Conservation (phyloP, 345 rosid genomes). For the Gossypium herbaceum region DNA sequence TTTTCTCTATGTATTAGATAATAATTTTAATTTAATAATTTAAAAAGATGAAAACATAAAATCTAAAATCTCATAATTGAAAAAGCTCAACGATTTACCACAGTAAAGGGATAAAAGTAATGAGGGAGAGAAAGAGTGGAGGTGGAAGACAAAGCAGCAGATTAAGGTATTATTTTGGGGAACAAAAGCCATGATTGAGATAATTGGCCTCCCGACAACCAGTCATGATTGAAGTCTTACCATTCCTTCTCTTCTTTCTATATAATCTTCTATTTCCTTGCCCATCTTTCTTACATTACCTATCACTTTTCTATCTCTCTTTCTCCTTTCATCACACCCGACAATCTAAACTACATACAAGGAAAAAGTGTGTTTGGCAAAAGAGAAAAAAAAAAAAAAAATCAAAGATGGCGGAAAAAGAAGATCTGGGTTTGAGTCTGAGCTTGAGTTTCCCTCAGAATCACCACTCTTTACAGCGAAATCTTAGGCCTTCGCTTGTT, state of each 20-base stretch:
- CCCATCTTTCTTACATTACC: slow-evolving; percentile 13
- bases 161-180: slow-evolving; percentile 27
- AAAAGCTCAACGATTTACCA: neutral
- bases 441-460: slow-evolving; percentile 59
- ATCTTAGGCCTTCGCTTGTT: slow-evolving; percentile 42
- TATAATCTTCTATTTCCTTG: slow-evolving; percentile 35
- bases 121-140: neutral
- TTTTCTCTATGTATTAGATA: too few species aligned
- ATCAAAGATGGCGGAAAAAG: slow-evolving; percentile 55
- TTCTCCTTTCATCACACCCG: neutral
- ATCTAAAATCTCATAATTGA: too few species aligned
- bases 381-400: neutral
- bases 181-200: slow-evolving; percentile 53
- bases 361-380: slow-evolving; percentile 6
- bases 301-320: neutral
- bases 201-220: slow-evolving; percentile 48
- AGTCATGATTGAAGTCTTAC: slow-evolving; percentile 51
- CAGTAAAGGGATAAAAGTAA: neutral
- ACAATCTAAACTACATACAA: neutral
- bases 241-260: slow-evolving; percentile 32
- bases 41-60: too few species aligned
- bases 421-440: slow-evolving; percentile 79
- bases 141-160: slow-evolving; percentile 12
- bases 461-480: slow-evolving; percentile 44
- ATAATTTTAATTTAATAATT: too few species aligned